These are phyloP conservation scores for Apiospora arundinis DNA, from an alignment of 2,329 filamentous ascomycete species.

Conservation along the genomic window DNA sequence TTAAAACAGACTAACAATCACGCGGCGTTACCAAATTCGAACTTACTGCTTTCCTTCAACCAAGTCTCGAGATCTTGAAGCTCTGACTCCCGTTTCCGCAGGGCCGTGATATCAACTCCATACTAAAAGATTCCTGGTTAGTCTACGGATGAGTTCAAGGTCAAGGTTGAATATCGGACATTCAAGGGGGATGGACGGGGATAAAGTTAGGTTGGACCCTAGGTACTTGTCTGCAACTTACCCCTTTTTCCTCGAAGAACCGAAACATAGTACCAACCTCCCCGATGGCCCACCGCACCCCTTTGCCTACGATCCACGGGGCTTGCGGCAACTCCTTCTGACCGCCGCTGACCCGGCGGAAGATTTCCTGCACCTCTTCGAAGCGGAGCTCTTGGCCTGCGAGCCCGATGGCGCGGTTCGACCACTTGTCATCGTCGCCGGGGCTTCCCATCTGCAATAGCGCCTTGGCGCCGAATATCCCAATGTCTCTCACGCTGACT, in stretches of 20 bases:
- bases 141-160: too few species aligned
- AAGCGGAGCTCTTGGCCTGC: conserved; percentile 45
- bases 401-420: conserved; percentile 41
- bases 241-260: conserved; percentile 46
- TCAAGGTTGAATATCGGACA: too few species aligned
- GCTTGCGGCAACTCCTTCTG: conserved; percentile 39
- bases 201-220: too few species aligned
- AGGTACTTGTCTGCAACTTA: too few species aligned
- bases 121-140: conserved; percentile 32
- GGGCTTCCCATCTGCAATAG: conserved; percentile 30
- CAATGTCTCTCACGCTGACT: conserved; percentile 47
- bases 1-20: too few species aligned
- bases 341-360: conserved; percentile 31
- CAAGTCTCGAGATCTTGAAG: conserved; percentile 46
- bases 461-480: conserved; percentile 43
- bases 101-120: conserved; percentile 43
- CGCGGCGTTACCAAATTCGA: conserved; percentile 21
- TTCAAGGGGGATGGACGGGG: too few species aligned
- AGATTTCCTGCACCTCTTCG: conserved; percentile 39
- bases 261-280: conserved; percentile 45
- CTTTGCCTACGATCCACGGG: conserved; percentile 39
- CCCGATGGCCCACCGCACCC: conserved; percentile 36
- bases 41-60: conserved; percentile 44
- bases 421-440: conserved; percentile 32
- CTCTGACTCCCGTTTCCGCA: conserved; percentile 37